A percentile compares a stretch with the other conserved stretches of the same genome.
Conservation (phyloP, 441 rosid species). For the Raphanus hybrid region DNA sequence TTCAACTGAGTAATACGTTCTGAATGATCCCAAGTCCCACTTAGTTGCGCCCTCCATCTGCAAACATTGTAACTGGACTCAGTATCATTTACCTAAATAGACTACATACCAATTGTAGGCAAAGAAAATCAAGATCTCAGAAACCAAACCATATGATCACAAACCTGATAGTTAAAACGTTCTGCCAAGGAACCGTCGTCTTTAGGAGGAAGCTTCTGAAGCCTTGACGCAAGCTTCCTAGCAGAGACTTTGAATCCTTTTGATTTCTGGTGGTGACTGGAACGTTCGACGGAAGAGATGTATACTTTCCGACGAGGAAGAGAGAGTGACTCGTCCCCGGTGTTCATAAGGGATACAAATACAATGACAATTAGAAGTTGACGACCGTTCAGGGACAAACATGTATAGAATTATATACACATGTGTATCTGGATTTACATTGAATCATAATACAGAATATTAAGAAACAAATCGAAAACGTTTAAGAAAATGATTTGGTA, state of each 20-base stretch:
- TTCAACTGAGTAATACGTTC: conserved; percentile 42
- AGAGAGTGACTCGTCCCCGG: neutral
- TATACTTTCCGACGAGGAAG: conserved; percentile 13
- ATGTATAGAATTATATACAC: neutral
- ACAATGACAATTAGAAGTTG: neutral
- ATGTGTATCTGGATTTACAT: conserved; percentile 14
- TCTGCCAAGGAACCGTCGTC: conserved; percentile 20
- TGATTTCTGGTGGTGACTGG: conserved; percentile 8
- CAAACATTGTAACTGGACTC: conserved; percentile 25
- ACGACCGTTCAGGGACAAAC: neutral
- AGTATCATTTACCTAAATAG: neutral
- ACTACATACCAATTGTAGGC: neutral
- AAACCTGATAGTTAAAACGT: conserved; percentile 45
- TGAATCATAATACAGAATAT: conserved; percentile 12
- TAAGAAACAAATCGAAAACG: conserved; percentile 9
- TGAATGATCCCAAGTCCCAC: conserved; percentile 50
- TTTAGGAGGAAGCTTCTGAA: conserved; percentile 48
- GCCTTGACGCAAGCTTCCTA: conserved; percentile 66
- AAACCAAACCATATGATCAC: conserved; percentile 14
- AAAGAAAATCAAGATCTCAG: conserved; percentile 1
- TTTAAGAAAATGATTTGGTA: conserved; percentile 33
- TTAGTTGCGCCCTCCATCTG: conserved; percentile 57
- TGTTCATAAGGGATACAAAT: conserved; percentile 13
- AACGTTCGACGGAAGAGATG: neutral
- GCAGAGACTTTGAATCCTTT: conserved; percentile 45